These are phyloP conservation scores for Serendipita vermifera DNA, from an alignment of 768 basidiomycete species.

Conservation along the genomic window DNA sequence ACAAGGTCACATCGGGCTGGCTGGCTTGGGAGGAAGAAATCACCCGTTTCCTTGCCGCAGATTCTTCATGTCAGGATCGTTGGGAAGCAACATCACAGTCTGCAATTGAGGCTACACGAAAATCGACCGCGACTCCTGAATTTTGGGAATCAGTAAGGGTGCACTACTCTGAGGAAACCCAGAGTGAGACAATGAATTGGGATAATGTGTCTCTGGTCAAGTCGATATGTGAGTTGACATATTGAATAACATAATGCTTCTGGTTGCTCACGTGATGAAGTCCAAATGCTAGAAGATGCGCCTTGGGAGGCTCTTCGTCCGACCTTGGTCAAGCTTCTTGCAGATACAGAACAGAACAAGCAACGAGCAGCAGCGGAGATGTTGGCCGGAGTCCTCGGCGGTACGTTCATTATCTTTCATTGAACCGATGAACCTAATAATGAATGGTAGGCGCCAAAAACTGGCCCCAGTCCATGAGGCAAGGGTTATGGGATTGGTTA, in stretches of 20 bases:
- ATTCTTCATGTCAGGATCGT: slow-evolving; percentile 39
- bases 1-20: slow-evolving; percentile 54
- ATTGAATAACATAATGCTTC: too few relatives aligned
- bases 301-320: slow-evolving; percentile 51
- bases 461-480: slow-evolving; percentile 64
- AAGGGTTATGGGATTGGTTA: slow-evolving; percentile 69
- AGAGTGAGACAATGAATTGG: slow-evolving; percentile 46
- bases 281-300: slow-evolving; percentile 66
- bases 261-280: too few relatives aligned
- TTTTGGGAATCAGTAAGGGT: slow-evolving; percentile 61
- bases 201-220: slow-evolving; percentile 64
- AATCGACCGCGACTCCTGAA: slow-evolving; percentile 31
- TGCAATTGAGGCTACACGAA: slow-evolving; percentile 38
- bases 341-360: slow-evolving; percentile 68
- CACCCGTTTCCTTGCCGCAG: slow-evolving; percentile 32
- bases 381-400: slow-evolving; percentile 56
- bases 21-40: slow-evolving; percentile 43
- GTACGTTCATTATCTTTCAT: slow-evolving; percentile 23
- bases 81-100: slow-evolving; percentile 46
- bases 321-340: slow-evolving; percentile 47
- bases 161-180: slow-evolving; percentile 69
- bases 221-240: slow-evolving; percentile 46
- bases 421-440: slow-evolving; percentile 14
- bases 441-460: slow-evolving; percentile 60
- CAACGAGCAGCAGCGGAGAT: slow-evolving; percentile 81